phyloP scores from a whole-genome alignment of 495 filamentous ascomycete species.

The Aspergillus bridgeri region DNA sequence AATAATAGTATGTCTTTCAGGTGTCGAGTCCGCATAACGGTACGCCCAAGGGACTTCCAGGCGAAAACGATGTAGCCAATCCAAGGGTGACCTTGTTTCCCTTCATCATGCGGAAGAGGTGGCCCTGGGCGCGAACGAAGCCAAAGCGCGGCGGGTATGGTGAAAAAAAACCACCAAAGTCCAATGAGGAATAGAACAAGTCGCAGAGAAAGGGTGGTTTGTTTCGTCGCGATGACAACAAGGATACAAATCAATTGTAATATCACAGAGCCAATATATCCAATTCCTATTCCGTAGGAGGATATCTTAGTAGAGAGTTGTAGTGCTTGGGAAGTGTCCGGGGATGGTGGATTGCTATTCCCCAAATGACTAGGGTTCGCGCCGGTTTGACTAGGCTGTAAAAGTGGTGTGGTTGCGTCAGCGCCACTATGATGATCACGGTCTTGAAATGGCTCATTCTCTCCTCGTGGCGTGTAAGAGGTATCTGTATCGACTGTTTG shows the following conservation, averaged over 20 bases:
- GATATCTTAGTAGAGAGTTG: conserved; percentile 81
- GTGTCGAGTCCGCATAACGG: conserved; percentile 69
- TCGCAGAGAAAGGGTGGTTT: conserved; percentile 73
- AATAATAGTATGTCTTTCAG: conserved; percentile 87
- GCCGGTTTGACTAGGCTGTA: conserved; percentile 13
- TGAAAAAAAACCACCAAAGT: conserved; percentile 92
- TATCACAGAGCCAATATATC: conserved; percentile 79
- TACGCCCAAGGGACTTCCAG: conserved; percentile 82
- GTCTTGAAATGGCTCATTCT: background rate
- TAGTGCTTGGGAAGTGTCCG: conserved; percentile 57
- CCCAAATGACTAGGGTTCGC: background rate
- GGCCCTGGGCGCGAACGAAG: conserved; percentile 88
- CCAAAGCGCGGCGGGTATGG: conserved; percentile 85
- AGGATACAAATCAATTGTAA: conserved; percentile 74
- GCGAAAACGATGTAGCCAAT: conserved; percentile 68
- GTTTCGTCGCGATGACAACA: conserved; percentile 64
- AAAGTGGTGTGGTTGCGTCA: conserved; percentile 37
- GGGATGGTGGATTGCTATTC: no score
- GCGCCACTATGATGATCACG: background rate
- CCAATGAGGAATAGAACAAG: conserved; percentile 84
- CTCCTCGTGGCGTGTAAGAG: background rate
- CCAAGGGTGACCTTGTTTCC: conserved; percentile 46
- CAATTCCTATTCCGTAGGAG: conserved; percentile 83
- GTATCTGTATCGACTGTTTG: conserved; percentile 6
- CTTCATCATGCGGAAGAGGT: conserved; percentile 50